These are phyloP conservation scores for Cryptosporidium ubiquitum DNA, from an alignment of 169 alveolate genomes.

Conservation along the genomic window DNA sequence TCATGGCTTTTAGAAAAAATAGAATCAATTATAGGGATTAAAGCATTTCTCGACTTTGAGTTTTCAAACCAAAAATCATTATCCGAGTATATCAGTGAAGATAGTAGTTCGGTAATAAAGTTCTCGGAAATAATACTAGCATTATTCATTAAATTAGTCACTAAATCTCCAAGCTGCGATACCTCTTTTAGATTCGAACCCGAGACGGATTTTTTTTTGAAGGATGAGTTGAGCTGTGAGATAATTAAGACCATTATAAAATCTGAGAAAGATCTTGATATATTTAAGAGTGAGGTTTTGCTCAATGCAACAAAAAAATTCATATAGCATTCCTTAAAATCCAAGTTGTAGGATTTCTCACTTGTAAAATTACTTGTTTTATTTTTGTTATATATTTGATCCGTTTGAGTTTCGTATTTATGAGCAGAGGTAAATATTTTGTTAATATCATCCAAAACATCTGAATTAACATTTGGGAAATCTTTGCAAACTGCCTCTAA, in stretches of 20 bases:
- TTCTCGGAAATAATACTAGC: not conserved
- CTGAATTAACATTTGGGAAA: not conserved
- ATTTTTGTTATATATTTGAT: not conserved
- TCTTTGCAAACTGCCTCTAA: not conserved
- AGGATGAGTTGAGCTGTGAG: not conserved
- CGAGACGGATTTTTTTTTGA: not conserved
- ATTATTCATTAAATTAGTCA: not conserved
- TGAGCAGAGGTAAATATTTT: not conserved
- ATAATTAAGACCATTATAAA: not conserved
- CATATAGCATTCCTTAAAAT: not conserved
- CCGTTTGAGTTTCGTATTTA: not conserved
- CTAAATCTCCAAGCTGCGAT: not conserved
- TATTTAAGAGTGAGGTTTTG: not conserved
- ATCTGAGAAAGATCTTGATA: not conserved
- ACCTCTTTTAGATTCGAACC: not conserved
- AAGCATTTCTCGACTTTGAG: not conserved
- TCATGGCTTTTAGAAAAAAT: not conserved
- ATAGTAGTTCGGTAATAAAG: not conserved
- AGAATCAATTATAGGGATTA: constrained; percentile 3
- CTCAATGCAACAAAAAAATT: not conserved
- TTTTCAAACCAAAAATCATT: constrained; percentile 10
- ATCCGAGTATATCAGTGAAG: not conserved
- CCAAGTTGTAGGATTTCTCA: not conserved
- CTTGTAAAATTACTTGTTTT: not conserved
- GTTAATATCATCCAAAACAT: not conserved